Percentiles rank a stretch among this genome's conserved stretches.
Evolutionary conservation across 2,329 filamentous ascomycete species (phyloP).

Genomic region (Cladosporium sp.): DNA sequence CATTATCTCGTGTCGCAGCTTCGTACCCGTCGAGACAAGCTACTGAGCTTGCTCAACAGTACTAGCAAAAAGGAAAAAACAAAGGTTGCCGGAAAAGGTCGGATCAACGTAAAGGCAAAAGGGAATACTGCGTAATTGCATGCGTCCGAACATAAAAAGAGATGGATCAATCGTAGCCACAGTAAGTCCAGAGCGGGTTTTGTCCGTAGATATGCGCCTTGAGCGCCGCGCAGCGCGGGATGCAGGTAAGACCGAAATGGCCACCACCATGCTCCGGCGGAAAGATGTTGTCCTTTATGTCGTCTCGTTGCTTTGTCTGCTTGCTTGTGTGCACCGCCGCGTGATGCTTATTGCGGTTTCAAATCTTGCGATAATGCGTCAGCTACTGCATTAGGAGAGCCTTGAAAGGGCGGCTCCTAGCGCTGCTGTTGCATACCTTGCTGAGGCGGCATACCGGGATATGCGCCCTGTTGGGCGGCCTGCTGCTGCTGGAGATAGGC

Average conservation of each 20-base stretch:
- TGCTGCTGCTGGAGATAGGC: constrained; percentile 44
- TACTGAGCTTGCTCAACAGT: neutral
- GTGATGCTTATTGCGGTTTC: constrained; percentile 21
- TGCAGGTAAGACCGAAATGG: constrained; percentile 6
- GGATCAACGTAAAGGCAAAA: constrained; percentile 11
- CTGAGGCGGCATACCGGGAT: constrained; percentile 40
- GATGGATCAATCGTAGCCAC: constrained; percentile 16
- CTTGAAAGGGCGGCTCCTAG: constrained; percentile 27
- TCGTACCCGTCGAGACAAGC: neutral
- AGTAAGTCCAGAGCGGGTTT: constrained; percentile 16
- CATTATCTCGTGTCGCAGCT: constrained; percentile 20
- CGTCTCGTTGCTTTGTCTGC: constrained; percentile 14
- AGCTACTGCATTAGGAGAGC: constrained; percentile 22
- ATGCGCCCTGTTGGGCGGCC: constrained; percentile 38
- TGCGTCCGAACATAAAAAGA: constrained; percentile 8
- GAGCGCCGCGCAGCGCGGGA: constrained; percentile 16
- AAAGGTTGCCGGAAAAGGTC: constrained; percentile 1
- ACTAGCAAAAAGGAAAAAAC: constrained; percentile 2
- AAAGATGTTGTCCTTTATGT: constrained; percentile 20
- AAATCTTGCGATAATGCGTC: constrained; percentile 22
- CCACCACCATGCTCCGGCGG: constrained; percentile 10
- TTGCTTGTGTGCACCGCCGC: constrained; percentile 6
- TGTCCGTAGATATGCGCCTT: constrained; percentile 16
- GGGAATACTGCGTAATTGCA: constrained; percentile 15
- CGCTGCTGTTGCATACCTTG: constrained; percentile 38